Conservation (phyloP, 495 filamentous ascomycete species). For the Rostrohypoxylon terebratum region DNA sequence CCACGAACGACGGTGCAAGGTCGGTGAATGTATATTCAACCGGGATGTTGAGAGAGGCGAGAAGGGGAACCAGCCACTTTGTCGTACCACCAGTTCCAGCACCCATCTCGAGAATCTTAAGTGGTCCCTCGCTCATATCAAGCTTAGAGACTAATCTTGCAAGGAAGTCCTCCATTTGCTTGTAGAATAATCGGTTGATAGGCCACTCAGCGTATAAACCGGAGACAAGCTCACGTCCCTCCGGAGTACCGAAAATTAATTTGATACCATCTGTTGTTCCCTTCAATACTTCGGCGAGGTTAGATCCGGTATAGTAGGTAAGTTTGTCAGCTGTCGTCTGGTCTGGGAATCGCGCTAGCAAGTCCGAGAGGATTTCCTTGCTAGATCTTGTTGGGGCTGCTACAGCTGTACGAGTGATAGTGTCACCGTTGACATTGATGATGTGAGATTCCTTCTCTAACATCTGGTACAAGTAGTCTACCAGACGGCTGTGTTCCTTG, state of each 20-base stretch:
- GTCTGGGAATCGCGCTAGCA: slow-evolving; percentile 55
- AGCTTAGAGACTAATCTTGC: slow-evolving; percentile 46
- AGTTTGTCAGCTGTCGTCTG: slow-evolving; percentile 55
- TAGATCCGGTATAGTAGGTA: slow-evolving; percentile 56
- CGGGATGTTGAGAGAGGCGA: slow-evolving; percentile 53
- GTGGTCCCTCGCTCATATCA: slow-evolving; percentile 34
- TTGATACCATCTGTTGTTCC: slow-evolving; percentile 61
- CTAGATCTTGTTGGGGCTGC: slow-evolving; percentile 51
- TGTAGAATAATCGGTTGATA: slow-evolving; percentile 55
- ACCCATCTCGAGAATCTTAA: slow-evolving; percentile 59
- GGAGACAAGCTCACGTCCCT: slow-evolving; percentile 60
- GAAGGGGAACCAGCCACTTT: slow-evolving; percentile 46
- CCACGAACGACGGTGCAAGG: slow-evolving; percentile 55
- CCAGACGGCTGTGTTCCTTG: slow-evolving; percentile 53
- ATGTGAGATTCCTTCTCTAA: slow-evolving; percentile 58
- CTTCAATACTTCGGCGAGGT: slow-evolving; percentile 56
- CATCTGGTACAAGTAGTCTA: slow-evolving; percentile 59
- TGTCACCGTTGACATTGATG: slow-evolving; percentile 53
- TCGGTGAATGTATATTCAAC: slow-evolving; percentile 67
- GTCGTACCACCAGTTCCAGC: slow-evolving; percentile 62
- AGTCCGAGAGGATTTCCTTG: slow-evolving; percentile 51
- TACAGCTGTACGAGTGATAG: slow-evolving; percentile 56
- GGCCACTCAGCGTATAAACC: slow-evolving; percentile 60
- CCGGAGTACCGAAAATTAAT: slow-evolving; percentile 60
- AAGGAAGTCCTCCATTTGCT: slow-evolving; percentile 61